Percentiles rank a stretch among this genome's conserved stretches.
These are phyloP conservation scores for Lepidium africanum DNA, from an alignment of 345 rosid species.

Conservation along the genomic window DNA sequence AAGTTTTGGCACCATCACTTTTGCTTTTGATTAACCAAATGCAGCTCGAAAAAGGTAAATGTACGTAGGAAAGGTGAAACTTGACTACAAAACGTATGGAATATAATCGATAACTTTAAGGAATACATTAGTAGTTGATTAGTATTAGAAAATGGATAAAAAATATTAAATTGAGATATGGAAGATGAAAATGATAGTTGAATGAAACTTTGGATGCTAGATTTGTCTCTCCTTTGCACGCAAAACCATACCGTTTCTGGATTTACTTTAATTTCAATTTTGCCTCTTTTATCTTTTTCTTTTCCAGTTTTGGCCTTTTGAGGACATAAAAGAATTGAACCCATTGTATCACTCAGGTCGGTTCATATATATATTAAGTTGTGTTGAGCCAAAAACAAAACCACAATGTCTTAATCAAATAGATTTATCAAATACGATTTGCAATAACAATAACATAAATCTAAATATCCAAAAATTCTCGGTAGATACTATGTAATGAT, in stretches of 20 bases:
- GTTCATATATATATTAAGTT: too few relatives aligned
- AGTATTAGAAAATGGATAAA: neutral
- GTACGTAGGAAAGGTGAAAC: neutral
- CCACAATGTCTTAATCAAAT: too few relatives aligned
- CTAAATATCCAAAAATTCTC: neutral
- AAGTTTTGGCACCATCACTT: neutral
- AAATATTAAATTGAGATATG: neutral
- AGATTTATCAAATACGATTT: too few relatives aligned
- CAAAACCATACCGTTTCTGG: conserved; percentile 24
- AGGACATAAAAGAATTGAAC: neutral
- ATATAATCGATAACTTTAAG: neutral
- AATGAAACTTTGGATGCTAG: conserved; percentile 24
- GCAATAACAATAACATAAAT: neutral
- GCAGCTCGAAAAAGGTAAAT: neutral
- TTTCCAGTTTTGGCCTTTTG: conserved; percentile 12
- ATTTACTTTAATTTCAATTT: neutral
- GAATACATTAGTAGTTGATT: neutral
- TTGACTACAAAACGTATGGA: neutral
- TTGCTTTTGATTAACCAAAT: neutral
- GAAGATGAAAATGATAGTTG: conserved; percentile 9
- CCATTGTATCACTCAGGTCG: too few relatives aligned
- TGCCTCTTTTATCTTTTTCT: conserved; percentile 12
- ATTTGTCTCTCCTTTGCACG: conserved; percentile 25
- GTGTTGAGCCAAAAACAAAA: too few relatives aligned
- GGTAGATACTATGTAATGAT: neutral